Base-by-base conservation (phyloP, 257 asterid species). In the Paraleonurus japonicus region DNA sequence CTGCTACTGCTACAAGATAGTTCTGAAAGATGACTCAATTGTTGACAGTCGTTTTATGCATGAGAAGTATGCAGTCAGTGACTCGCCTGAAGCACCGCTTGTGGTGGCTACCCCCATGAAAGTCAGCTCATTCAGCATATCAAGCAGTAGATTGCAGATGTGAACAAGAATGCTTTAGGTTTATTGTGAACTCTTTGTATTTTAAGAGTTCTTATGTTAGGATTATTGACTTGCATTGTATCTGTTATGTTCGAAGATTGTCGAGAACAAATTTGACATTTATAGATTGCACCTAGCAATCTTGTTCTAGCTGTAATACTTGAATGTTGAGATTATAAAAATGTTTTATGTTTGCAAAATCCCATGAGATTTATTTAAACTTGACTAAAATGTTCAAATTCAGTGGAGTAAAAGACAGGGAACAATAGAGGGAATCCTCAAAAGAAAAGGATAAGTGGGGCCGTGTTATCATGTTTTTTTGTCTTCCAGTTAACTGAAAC, bases 81-180 rank as follows among this genome's bases (percentile, higher is more conserved):
- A 94, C 75, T 84, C 92, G 28, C 92, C 92, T 7, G 92, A 86
- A 61, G 89, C 92, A 5, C 92, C 92, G 0, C 78, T 86, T 19
- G 92, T 86, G 67, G 92, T 82, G 64, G 92, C 92, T 2, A 86
- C 99, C 62, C 89, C 95, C 33, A 30, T 84, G 84, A 91, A 85
- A 81, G 96, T 94, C 57, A 94, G 97, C 90, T 94, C 99, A 64
- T 89, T 92, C 88, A 94, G 99, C 87, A 89, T 94, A 63, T 89
- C 99, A 26, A 89, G 82, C 79, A 84, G 92, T 75, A 75, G 89
- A 26, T 69, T 88, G 82, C 78, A 73, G 60, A 7, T 35, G 43
- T 35, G 43, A 35, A 35, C 43, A 7, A 35, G 43, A 35, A 35
- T 35, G 43, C 12, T 2, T 8, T 35, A 35, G 73, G n/a, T 45